These are phyloP conservation scores for Verticillium zaregamsianum DNA, from an alignment of 2,329 filamentous ascomycete species.

Conservation along the genomic window DNA sequence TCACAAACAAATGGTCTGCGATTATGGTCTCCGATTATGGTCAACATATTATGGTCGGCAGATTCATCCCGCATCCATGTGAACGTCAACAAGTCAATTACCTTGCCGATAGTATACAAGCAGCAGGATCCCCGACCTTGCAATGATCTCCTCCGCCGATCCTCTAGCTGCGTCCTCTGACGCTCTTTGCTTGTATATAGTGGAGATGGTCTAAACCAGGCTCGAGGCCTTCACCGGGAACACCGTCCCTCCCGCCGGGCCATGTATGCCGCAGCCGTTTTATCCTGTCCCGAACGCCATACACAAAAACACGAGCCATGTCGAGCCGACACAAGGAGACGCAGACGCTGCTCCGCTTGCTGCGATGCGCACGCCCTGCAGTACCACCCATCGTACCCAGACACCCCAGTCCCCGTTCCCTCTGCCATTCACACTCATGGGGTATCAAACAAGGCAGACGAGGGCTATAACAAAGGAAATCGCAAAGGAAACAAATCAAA, in stretches of 20 bases:
- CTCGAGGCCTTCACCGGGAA: constrained; percentile 10
- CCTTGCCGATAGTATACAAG: constrained; percentile 13
- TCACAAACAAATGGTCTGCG: no score
- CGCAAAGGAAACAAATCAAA: constrained; percentile 8
- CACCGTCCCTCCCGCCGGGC: constrained; percentile 6
- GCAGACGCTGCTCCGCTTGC: neutral
- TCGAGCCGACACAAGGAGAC: neutral
- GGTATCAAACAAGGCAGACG: constrained; percentile 23
- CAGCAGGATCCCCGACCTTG: constrained; percentile 12
- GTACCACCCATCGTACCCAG: constrained; percentile 10
- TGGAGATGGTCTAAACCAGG: constrained; percentile 13
- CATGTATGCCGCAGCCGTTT: neutral
- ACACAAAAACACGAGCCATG: constrained; percentile 4
- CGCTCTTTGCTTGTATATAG: constrained; percentile 12
- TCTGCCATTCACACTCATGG: constrained; percentile 16
- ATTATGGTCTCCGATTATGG: no score
- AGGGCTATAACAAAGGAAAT: constrained; percentile 20
- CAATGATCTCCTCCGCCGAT: constrained; percentile 8
- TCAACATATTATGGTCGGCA: no score
- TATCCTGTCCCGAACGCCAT: constrained; percentile 4
- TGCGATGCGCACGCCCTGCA: neutral
- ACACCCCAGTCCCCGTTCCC: constrained; percentile 7
- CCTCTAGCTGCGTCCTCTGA: constrained; percentile 12
- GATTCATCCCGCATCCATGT: neutral
- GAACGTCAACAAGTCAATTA: constrained; percentile 1